phyloP scores from a whole-genome alignment of 768 basidiomycete genomes.

The Dioszegia hungarica region DNA sequence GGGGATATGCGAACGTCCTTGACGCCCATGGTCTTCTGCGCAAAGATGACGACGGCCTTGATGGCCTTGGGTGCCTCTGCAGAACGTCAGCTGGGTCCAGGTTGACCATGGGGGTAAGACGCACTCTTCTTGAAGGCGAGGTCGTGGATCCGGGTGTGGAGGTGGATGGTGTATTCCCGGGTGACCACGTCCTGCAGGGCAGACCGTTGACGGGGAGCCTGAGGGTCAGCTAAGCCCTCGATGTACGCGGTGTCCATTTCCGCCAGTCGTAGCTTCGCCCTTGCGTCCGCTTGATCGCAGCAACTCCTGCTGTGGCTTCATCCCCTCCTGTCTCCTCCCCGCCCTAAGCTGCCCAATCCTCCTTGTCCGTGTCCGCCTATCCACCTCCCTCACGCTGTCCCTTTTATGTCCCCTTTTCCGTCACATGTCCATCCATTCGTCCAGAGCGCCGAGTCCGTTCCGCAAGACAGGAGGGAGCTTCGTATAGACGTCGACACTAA shows the following conservation, averaged over 20 bases:
- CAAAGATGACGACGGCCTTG: constrained; percentile 88
- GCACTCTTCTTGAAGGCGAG: constrained; percentile 89
- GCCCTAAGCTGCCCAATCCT: too few species aligned
- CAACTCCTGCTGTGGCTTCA: too few species aligned
- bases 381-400: too few species aligned
- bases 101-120: constrained; percentile 6
- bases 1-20: constrained; percentile 89
- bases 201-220: constrained; percentile 74
- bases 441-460: too few species aligned
- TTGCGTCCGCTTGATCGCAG: too few species aligned
- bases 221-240: neutral
- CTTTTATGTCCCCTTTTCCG: too few species aligned
- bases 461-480: too few species aligned
- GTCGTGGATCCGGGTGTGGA: constrained; percentile 90
- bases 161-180: constrained; percentile 96
- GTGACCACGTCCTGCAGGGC: constrained; percentile 97
- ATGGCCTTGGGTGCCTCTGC: constrained; percentile 78
- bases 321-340: too few species aligned
- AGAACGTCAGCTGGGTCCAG: neutral
- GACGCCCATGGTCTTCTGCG: constrained; percentile 93
- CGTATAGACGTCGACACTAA: neutral
- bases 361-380: too few species aligned
- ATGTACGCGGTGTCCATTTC: too few species aligned
- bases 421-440: neutral
- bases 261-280: too few species aligned